Percentiles rank a stretch among this genome's conserved stretches.
phyloP scores from a whole-genome alignment of 2,329 filamentous ascomycete species.

The Neofusicoccum laricinum region DNA sequence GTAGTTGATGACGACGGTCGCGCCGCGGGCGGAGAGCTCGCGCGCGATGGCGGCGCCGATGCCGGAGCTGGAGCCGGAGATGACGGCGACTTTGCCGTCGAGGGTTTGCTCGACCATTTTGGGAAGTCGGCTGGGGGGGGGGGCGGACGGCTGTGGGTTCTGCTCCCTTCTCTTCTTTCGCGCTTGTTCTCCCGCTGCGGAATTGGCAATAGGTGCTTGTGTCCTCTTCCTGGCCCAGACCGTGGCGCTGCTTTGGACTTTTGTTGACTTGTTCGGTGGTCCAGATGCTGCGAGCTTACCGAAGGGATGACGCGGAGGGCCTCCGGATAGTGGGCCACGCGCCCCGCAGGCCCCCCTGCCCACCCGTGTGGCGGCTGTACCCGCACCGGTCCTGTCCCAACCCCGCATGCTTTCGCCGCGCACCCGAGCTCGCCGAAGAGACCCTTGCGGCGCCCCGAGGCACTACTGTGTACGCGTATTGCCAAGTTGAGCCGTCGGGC shows the following conservation, averaged over 20 bases:
- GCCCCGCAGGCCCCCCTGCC: background rate
- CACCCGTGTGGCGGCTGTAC: background rate
- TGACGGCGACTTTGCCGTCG: conserved; percentile 34
- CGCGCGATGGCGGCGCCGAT: conserved; percentile 45
- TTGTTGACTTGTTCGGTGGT: background rate
- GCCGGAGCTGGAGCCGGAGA: conserved; percentile 45
- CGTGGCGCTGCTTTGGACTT: too few species aligned
- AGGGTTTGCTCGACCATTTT: conserved; percentile 17
- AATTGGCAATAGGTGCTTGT: too few species aligned
- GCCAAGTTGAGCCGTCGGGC: background rate
- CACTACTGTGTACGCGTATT: background rate
- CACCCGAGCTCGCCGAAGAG: background rate
- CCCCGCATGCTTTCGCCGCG: background rate
- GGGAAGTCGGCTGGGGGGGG: background rate
- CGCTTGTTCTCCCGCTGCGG: background rate
- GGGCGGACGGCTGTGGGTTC: background rate
- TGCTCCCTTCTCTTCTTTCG: background rate
- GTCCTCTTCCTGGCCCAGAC: background rate
- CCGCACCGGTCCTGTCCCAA: background rate
- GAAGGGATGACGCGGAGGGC: background rate
- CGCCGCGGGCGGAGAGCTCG: conserved; percentile 40
- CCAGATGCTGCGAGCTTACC: background rate
- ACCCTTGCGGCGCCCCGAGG: background rate
- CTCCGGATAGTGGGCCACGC: conserved; percentile 9
- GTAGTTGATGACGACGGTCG: conserved; percentile 51